Evolutionary conservation across 106 monocot species (phyloP).

Genomic region (Phalaenopsis aphrodite): DNA sequence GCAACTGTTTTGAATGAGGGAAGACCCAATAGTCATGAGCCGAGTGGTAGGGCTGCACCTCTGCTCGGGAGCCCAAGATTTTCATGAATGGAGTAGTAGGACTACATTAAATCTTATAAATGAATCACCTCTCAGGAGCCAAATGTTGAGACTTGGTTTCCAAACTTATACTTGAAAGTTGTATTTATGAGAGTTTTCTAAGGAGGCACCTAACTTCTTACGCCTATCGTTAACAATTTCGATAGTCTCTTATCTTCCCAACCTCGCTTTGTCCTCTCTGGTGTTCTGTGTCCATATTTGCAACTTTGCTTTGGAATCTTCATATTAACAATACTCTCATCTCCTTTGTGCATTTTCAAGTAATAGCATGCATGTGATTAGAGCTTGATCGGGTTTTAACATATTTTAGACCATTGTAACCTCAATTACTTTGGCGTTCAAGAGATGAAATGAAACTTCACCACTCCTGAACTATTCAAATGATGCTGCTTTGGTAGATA

Average conservation of each 20-base stretch:
- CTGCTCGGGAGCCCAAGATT: no score
- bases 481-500: background rate
- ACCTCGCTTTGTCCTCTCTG: background rate
- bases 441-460: background rate
- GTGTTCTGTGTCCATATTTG: background rate
- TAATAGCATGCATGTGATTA: background rate
- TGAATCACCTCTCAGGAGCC: background rate
- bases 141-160: background rate
- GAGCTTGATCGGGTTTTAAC: background rate
- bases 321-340: no score
- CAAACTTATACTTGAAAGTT: background rate
- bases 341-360: background rate
- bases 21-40: no score
- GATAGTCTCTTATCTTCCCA: background rate
- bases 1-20: no score
- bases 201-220: background rate
- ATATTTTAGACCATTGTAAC: background rate
- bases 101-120: background rate
- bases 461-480: background rate
- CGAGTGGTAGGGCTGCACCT: background rate
- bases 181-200: background rate
- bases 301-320: background rate
- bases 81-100: background rate
- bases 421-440: background rate
- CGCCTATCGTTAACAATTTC: background rate